Evolutionary conservation across 2,329 filamentous ascomycete species (phyloP).

Genomic region (Calonectria crousiana): DNA sequence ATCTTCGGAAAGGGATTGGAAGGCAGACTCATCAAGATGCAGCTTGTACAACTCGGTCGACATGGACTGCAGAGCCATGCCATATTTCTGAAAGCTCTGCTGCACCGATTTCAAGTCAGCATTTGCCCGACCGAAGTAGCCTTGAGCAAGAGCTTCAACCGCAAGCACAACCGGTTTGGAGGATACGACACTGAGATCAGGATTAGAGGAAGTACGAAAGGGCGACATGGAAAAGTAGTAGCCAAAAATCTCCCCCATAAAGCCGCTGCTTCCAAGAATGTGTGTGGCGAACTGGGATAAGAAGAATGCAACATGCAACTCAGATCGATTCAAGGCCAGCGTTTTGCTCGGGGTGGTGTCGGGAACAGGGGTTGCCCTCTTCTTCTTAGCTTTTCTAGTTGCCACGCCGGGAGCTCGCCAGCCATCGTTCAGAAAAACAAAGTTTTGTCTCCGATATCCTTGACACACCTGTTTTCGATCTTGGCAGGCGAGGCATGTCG

Average conservation of each 20-base stretch:
- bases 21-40: not conserved
- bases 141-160: not conserved
- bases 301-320: not conserved
- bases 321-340: not conserved
- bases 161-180: not conserved
- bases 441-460: slow-evolving; percentile 5
- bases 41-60: not conserved
- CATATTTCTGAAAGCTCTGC: not conserved
- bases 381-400: not conserved
- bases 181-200: not conserved
- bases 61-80: not conserved
- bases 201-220: not conserved
- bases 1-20: not conserved
- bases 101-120: not conserved
- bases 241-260: not conserved
- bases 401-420: slow-evolving; percentile 9
- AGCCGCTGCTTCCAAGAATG: not conserved
- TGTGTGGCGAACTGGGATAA: not conserved
- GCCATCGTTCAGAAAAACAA: slow-evolving; percentile 4
- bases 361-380: not conserved
- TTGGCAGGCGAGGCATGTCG: not conserved
- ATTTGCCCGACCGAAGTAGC: slow-evolving; percentile 3
- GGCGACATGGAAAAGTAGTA: not conserved
- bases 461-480: not conserved
- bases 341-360: not conserved